Evolutionary conservation across 2,329 filamentous ascomycete genomes (phyloP), one percentile per base, ranked within the genome.

Genomic region (Beauveria australis): DNA sequence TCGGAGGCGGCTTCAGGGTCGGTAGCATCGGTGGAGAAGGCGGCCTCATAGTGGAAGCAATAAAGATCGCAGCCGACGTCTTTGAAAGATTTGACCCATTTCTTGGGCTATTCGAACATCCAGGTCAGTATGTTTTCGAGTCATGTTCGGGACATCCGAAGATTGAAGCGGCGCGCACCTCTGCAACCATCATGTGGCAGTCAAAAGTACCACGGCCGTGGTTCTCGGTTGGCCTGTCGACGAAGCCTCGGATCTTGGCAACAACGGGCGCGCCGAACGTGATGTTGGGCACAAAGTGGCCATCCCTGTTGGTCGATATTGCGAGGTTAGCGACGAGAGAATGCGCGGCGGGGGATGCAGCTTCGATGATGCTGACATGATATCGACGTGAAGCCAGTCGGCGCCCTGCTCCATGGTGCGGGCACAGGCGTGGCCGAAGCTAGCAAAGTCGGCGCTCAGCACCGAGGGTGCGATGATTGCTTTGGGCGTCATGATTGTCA

Each of bases 141-240:
- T 5, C 5, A 12, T 14, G 10, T 53, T 43, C 22, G 58, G 19
- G n/a, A 3, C 10, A 43, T 30, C 49, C 26, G 49, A n/a, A 6
- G 18, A 12, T 16, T 3, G 53, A 22, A 44, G 47, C 5, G 26
- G 59, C 47, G 52, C 76, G 67, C 81, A 93, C 91, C 88, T 99
- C 93, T 69, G 91, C 87, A 72, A 99, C 96, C 94, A 99, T 99
- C 94, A 99, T 97, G 77, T 99, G 94, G 82, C 94, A 99, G 76
- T 99, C 94, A 73, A 99, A 99, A 16, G 93, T 97, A 64, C 94
- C 94, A 68, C 87, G 89, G 58, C 89, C 92, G 66, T 88, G 80
- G 40, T 82, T 82, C 56, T 82, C 78, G 46, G 80, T 80, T 3
- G 92, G 92, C 67, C 82, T 81, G 61, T 91, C 87, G 68, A 99